phyloP scores from a whole-genome alignment of 2,329 filamentous ascomycete genomes.

The Aspergillus intermedius region DNA sequence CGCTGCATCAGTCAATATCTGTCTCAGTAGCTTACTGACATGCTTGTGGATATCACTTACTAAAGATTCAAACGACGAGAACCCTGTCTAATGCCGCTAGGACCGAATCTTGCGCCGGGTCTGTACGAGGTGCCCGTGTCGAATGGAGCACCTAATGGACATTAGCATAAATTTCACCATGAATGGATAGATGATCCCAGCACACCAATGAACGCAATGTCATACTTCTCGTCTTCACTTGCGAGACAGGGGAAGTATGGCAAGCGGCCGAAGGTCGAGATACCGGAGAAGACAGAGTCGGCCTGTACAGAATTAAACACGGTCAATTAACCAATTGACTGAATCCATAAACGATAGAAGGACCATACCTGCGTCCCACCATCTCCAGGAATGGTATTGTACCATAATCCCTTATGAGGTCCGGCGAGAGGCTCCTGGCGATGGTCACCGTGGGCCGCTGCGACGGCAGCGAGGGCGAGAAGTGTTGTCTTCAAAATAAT shows the following conservation, averaged over 20 bases:
- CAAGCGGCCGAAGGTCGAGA: slow-evolving; percentile 75
- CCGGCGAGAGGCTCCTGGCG: slow-evolving; percentile 58
- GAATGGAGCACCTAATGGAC: slow-evolving; percentile 63
- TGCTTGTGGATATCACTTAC: slow-evolving; percentile 50
- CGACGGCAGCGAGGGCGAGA: slow-evolving; percentile 44
- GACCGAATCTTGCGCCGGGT: slow-evolving; percentile 76
- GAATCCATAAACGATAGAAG: background rate
- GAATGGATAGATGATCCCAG: background rate
- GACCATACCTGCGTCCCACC: slow-evolving; percentile 67
- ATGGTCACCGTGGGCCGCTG: slow-evolving; percentile 54
- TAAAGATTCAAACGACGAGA: slow-evolving; percentile 81
- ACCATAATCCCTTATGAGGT: slow-evolving; percentile 71
- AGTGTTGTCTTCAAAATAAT: slow-evolving; percentile 12
- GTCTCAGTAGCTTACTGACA: slow-evolving; percentile 35
- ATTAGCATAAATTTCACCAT: background rate
- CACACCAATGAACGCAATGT: slow-evolving; percentile 77
- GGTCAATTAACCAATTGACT: too few relatives aligned
- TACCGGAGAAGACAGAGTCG: slow-evolving; percentile 82
- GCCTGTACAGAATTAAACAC: slow-evolving; percentile 47
- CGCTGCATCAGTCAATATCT: slow-evolving; percentile 50
- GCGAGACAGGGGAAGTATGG: slow-evolving; percentile 70
- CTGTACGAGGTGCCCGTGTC: slow-evolving; percentile 82
- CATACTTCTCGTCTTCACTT: slow-evolving; percentile 64
- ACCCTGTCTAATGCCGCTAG: slow-evolving; percentile 78
- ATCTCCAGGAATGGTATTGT: slow-evolving; percentile 74